phyloP scores from a whole-genome alignment of 1,139 yeast genomes.

The Protomyces pachydermus region DNA sequence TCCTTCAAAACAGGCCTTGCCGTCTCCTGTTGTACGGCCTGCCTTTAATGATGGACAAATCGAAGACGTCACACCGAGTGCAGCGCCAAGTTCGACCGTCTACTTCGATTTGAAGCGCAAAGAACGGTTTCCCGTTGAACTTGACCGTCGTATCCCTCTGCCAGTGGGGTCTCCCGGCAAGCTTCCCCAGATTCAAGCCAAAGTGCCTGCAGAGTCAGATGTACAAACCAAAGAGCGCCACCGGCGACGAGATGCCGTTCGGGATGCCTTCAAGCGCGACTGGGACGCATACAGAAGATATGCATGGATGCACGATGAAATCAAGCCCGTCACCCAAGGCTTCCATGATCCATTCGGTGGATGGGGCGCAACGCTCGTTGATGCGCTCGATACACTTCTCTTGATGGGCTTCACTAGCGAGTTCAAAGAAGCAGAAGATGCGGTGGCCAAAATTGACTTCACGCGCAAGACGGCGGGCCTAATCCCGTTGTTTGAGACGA shows the following conservation, averaged over 20 bases:
- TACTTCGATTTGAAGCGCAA: background rate
- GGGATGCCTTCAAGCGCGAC: conserved; percentile 50
- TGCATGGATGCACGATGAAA: conserved; percentile 81
- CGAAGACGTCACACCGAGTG: too few relatives aligned
- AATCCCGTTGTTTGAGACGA: conserved; percentile 85
- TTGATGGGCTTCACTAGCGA: conserved; percentile 73
- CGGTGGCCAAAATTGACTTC: conserved; percentile 72
- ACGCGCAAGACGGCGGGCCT: conserved; percentile 41
- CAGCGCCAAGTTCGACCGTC: too few relatives aligned
- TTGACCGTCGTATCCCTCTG: background rate
- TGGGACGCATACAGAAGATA: conserved; percentile 73
- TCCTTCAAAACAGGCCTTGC: too few relatives aligned
- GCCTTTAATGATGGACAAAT: too few relatives aligned
- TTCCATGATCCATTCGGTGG: conserved; percentile 75
- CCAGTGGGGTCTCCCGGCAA: background rate
- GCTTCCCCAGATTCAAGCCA: conserved; percentile 16
- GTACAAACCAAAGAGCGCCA: conserved; percentile 34
- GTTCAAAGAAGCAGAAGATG: conserved; percentile 57
- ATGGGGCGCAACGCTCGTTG: conserved; percentile 92
- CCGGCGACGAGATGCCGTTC: conserved; percentile 47
- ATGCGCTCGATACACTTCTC: conserved; percentile 76
- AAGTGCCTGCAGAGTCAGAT: conserved; percentile 35
- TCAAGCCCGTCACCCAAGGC: conserved; percentile 53
- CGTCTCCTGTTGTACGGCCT: too few relatives aligned
- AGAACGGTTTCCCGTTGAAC: conserved; percentile 14